Base-by-base conservation (phyloP, 1,139 yeast genomes). In the Nakaseomyces bracarensis region DNA sequence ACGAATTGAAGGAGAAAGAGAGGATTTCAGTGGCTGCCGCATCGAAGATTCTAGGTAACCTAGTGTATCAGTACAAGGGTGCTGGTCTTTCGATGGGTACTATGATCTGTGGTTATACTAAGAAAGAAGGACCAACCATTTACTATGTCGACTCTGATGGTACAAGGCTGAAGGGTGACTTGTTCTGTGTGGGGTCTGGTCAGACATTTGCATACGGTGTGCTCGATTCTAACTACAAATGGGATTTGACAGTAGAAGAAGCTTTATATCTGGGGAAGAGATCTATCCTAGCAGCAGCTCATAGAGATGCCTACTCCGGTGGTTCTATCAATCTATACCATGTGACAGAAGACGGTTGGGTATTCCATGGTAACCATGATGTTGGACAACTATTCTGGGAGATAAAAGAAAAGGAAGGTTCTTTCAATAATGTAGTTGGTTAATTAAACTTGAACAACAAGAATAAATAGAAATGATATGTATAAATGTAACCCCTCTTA, bases 161-260 rank as follows among this genome's bases (percentile, higher is more conserved):
- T 44, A 83, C 96, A 9, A 77, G 99, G 65, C 72, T 91, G 57
- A 83, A 86, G 64, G 98, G 98, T 45, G 96, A 91, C 59, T 58
- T 87, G 50, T 93, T 93, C 67, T 87, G 96, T 71, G 99, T 91
- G 27, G 99, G 99, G 38, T 89, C 97, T 1, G 99, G 99, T 66
- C 98, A 91, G 68, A 91, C 98, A 1, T 91, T 91, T 67, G 99
- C 99, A n/a, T 91, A 91, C 60, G 98, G 99, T 72, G 98, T 91
- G 20, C 72, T 91, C 52, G 99, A 91, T 64, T 77, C 95, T 28
- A 87, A 84, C 55, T 84, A 86, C 67, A 75, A 73, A 55, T 86
- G 95, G 95, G 96, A 89, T 57, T 67, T 89, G 51, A 61, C 83
- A 1, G 93, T 84, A 7, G 97, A 91, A 50, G 97, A 91, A 48